Evolutionary conservation across 345 rosid species (phyloP), one percentile per base, ranked within the genome.

Genomic region (Linum tenue): DNA sequence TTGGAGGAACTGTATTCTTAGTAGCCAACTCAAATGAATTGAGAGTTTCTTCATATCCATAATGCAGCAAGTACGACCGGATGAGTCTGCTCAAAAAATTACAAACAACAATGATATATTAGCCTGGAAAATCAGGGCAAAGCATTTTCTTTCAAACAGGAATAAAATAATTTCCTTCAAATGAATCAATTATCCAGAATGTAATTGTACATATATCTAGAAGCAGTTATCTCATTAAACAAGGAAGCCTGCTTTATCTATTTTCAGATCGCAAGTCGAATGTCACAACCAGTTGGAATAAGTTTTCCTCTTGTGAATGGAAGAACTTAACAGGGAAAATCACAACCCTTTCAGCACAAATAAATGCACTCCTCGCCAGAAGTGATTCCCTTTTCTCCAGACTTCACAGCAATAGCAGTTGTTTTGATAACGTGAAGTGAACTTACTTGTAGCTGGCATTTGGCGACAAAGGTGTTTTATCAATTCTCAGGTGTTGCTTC

Each of bases 11-110:
- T 43, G 82, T 79, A 76, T 76, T 88, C 80, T 81, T 77, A 76
- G 84, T 72, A 65, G 95, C 95, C 82, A 84, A 70, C 75, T 88
- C 87, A 78, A 94, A 94, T 69, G 92, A 85, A 76, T 81, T 72
- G 65, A 94, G 88, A n/a, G 96, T 90, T 72, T 88, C 97, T 74
- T 87, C 92, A 59, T 90, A 94, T 55, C 97, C 99, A 71, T 88
- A 88, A 78, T 94, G 99, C 70, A 88, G 71, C 69, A 94, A 78
- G 79, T 90, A 94, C 55, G 95, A 83, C 72, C 89, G 88, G 44
- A 94, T 88, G 72, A 94, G 88, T 76, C 99, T 94, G 83, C 69
- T 64, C 66, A 69, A 35, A 48, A 71, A 70, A 0, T 63, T 55
- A 53, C 17, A 5, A 55, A 50, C 63, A 10, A 63, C 37, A 57